phyloP scores from a whole-genome alignment of 2,329 filamentous ascomycete species.

The Hypoxylon sp. region DNA sequence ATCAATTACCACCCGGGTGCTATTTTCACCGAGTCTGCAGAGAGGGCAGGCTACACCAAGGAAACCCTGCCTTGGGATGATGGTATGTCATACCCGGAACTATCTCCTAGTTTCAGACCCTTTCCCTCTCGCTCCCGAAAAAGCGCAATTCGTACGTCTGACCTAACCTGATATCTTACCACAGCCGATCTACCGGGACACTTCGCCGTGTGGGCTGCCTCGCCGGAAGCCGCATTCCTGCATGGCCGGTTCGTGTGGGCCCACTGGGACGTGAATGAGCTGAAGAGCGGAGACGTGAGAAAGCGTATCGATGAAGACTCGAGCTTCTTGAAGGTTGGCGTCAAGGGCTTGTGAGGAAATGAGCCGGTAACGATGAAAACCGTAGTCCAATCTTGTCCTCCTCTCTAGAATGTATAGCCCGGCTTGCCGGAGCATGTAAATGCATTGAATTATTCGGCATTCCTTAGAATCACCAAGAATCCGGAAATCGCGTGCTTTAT shows the following conservation, averaged over 20 bases:
- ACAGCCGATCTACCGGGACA: constrained; percentile 54
- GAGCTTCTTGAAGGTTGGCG: constrained; percentile 46
- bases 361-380: neutral
- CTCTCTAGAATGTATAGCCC: neutral
- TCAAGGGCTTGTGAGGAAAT: constrained; percentile 38
- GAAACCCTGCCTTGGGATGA: constrained; percentile 51
- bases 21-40: constrained; percentile 55
- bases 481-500: neutral
- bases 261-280: constrained; percentile 60
- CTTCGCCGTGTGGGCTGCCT: constrained; percentile 59
- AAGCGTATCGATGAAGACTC: constrained; percentile 49
- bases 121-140: neutral
- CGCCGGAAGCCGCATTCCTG: constrained; percentile 57
- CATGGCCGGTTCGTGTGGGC: constrained; percentile 58
- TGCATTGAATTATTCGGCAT: neutral
- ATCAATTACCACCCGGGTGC: constrained; percentile 60
- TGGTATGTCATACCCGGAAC: constrained; percentile 42
- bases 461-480: neutral
- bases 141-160: neutral
- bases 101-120: neutral
- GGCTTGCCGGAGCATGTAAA: neutral
- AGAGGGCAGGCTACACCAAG: constrained; percentile 44
- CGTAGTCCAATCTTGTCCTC: neutral
- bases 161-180: neutral
- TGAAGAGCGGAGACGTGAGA: constrained; percentile 50